Base-by-base conservation (phyloP, 2,329 filamentous ascomycete species). In the Microdochium nivale region DNA sequence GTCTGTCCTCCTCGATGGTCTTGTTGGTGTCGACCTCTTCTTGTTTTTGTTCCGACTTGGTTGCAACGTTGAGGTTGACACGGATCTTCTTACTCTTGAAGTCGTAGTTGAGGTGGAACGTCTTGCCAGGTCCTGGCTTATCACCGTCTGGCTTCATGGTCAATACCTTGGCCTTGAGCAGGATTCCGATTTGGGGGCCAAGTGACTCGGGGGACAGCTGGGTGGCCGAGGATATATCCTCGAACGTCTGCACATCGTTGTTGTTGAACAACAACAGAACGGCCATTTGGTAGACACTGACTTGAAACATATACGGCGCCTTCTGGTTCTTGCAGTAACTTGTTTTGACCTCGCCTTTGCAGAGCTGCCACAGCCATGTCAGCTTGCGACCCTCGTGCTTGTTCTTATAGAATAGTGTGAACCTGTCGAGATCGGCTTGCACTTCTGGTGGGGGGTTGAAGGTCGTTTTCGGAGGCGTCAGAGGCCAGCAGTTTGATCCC, bases 11-110 rank as follows among this genome's bases (percentile, higher is more conserved):
- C 74, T 99, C 94, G 60, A 99, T 96, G 2, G 90, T 97, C 82
- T 99, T 99, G 77, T 97, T 95, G 7, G 94, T 99, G 66, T 99
- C 94, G 55, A 90, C 91, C 58, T 90, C 87, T 69, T 99, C 94
- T 57, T 94, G 88, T 78, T 96, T 97, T 65, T 92, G 86, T 72
- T 99, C 95, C 32, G 90, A 88, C 73, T 96, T 92, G 72, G 96
- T 91, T 52, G 85, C 87, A 51, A 97, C 86, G 69, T 99, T 99
- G 51, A 99, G 77, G 65, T 99, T 99, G 62, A 97, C 86, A 64
- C 95, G 90, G 60, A 96, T 85, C 78, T 97, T 99, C 80, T 99
- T 99, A 75, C 85, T 90, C 80, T 95, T 96, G 78, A 97, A 97
- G 65, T 91, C 88, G 59, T 90, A 87, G 72, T 99, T 99, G 55